Percentiles rank a stretch among this genome's conserved stretches.
phyloP scores from a whole-genome alignment of 768 basidiomycete species.

The Pleurotus pulmonarius region DNA sequence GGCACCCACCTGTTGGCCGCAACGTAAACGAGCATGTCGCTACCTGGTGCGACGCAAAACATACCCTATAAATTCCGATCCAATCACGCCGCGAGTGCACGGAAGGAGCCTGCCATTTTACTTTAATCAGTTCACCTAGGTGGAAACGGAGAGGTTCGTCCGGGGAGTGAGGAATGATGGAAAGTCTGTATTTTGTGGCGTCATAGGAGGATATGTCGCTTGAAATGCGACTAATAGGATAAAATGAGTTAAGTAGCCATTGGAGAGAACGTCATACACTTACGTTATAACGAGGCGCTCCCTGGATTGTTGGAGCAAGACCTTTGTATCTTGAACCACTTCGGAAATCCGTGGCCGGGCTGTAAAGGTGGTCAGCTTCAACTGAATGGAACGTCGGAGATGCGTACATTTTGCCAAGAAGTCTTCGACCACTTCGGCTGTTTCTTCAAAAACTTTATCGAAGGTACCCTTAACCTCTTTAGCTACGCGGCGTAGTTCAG shows the following conservation, averaged over 20 bases:
- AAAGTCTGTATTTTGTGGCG: conserved; percentile 71
- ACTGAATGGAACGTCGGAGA: conserved; percentile 7
- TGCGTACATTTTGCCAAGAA: conserved; percentile 85
- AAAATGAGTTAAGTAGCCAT: background rate
- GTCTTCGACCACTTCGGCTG: conserved; percentile 89
- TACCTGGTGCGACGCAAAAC: conserved; percentile 12
- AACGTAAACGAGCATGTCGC: conserved; percentile 3
- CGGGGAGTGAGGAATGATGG: conserved; percentile 45
- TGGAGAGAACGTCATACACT: conserved; percentile 22
- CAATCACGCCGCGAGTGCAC: conserved; percentile 91
- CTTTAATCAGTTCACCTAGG: conserved; percentile 84
- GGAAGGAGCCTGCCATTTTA: conserved; percentile 84
- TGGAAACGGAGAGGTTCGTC: conserved; percentile 65
- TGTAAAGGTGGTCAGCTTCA: conserved; percentile 22
- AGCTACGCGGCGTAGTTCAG: conserved; percentile 74
- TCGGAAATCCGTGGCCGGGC: conserved; percentile 87
- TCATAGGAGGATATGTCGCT: conserved; percentile 81
- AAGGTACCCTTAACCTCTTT: conserved; percentile 91
- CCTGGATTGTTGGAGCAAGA: conserved; percentile 84
- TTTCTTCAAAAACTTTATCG: conserved; percentile 94
- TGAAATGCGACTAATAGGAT: conserved; percentile 64
- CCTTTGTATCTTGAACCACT: conserved; percentile 90
- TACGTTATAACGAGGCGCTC: conserved; percentile 92
- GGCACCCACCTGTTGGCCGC: conserved; percentile 64
- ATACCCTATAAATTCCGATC: conserved; percentile 89